phyloP scores from a whole-genome alignment of 179 eudicot genomes.

The Silene coronaria region DNA sequence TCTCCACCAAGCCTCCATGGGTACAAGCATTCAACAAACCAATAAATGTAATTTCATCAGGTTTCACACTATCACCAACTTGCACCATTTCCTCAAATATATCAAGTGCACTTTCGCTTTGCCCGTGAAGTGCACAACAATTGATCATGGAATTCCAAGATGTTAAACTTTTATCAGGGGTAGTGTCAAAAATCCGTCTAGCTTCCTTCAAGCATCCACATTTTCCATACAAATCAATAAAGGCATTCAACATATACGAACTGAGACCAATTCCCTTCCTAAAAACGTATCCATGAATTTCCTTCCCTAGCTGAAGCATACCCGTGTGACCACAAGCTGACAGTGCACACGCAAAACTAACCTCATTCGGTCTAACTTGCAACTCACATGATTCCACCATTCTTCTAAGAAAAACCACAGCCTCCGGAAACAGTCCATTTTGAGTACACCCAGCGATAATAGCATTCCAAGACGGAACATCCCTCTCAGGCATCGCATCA shows the following conservation, averaged over 20 bases:
- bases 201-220: slow-evolving; percentile 54
- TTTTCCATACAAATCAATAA: slow-evolving; percentile 71
- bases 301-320: slow-evolving; percentile 59
- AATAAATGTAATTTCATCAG: slow-evolving; percentile 55
- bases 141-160: slow-evolving; percentile 71
- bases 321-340: slow-evolving; percentile 62
- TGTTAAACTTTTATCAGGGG: slow-evolving; percentile 32
- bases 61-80: slow-evolving; percentile 27
- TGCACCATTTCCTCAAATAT: slow-evolving; percentile 51
- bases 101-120: slow-evolving; percentile 36
- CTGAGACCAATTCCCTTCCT: slow-evolving; percentile 36
- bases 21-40: slow-evolving; percentile 64
- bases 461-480: slow-evolving; percentile 65
- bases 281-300: slow-evolving; percentile 45
- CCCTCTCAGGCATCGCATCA: slow-evolving; percentile 59
- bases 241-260: slow-evolving; percentile 36
- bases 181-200: slow-evolving; percentile 36
- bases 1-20: slow-evolving; percentile 59
- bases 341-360: slow-evolving; percentile 47
- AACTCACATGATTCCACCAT: slow-evolving; percentile 28
- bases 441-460: slow-evolving; percentile 58
- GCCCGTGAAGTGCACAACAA: slow-evolving; percentile 58
- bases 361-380: slow-evolving; percentile 41
- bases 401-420: slow-evolving; percentile 44
- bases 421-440: slow-evolving; percentile 61